Conservation (phyloP, 768 basidiomycete species). For the Suillus lakei region DNA sequence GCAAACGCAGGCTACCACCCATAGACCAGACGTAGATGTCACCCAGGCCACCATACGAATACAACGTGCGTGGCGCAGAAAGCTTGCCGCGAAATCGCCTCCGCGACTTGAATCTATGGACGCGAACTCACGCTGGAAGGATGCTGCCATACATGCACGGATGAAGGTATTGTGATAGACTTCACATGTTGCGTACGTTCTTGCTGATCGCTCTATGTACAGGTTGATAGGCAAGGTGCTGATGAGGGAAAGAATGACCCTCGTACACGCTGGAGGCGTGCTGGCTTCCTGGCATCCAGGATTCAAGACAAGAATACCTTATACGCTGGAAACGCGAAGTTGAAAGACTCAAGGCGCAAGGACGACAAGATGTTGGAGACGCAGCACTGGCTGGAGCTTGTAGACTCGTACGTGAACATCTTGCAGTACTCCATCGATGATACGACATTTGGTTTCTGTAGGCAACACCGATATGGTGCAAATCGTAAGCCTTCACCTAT, state of each 20-base stretch:
- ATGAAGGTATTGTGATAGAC: constrained; percentile 36
- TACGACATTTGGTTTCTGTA: constrained; percentile 16
- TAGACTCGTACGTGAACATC: constrained; percentile 51
- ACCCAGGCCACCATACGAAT: constrained; percentile 42
- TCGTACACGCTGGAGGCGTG: constrained; percentile 52
- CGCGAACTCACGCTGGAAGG: constrained; percentile 29
- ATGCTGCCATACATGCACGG: constrained; percentile 42
- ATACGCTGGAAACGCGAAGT: constrained; percentile 23
- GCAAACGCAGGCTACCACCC: not conserved
- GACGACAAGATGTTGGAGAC: constrained; percentile 55
- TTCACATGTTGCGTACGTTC: not conserved
- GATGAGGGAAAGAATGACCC: constrained; percentile 50
- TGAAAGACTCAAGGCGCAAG: constrained; percentile 1
- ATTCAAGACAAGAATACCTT: constrained; percentile 50
- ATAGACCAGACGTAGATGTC: not conserved
- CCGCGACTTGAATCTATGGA: constrained; percentile 5
- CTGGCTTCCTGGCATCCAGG: constrained; percentile 43
- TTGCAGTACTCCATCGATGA: constrained; percentile 1
- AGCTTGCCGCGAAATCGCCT: constrained; percentile 19
- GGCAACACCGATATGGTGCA: constrained; percentile 68
- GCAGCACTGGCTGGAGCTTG: constrained; percentile 68
- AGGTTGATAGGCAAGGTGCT: constrained; percentile 50
- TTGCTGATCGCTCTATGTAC: not conserved
- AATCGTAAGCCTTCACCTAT: constrained; percentile 44
- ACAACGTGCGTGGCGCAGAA: constrained; percentile 45